Evolutionary conservation across 108 stramenopile genomes (phyloP).

Genomic region (Pseudonitzschia delicatissima): DNA sequence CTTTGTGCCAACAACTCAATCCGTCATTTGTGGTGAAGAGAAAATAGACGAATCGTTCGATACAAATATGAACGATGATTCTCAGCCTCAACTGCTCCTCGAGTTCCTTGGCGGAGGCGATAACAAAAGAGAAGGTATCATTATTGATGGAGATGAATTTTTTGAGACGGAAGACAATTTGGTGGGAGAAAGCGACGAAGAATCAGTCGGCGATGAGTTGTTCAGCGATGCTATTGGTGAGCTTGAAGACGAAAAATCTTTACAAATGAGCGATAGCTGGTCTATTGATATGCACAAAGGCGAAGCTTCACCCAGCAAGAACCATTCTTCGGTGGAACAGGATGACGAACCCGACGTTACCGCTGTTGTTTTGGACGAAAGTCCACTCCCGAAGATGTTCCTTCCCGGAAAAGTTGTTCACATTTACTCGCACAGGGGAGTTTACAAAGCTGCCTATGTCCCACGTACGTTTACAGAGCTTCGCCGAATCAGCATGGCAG

Average conservation of each 20-base stretch:
- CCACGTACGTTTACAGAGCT: conserved; percentile 77
- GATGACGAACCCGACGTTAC: conserved; percentile 27
- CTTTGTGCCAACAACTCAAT: conserved; percentile 18
- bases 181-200: conserved; percentile 57
- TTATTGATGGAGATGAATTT: conserved; percentile 83
- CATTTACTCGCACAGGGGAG: conserved; percentile 88
- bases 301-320: not conserved
- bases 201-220: conserved; percentile 14
- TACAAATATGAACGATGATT: conserved; percentile 8
- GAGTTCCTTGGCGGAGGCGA: conserved; percentile 49
- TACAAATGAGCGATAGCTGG: conserved; percentile 30
- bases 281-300: conserved; percentile 21
- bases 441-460: conserved; percentile 78
- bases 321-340: not conserved
- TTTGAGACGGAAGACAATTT: conserved; percentile 65
- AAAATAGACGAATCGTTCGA: no score
- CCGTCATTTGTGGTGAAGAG: no score
- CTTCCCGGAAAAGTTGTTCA: conserved; percentile 92
- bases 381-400: conserved; percentile 87
- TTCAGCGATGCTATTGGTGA: conserved; percentile 16
- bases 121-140: conserved; percentile 27
- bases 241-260: not conserved
- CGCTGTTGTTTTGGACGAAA: conserved; percentile 81
- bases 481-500: conserved; percentile 80
- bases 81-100: conserved; percentile 24